Conservation (phyloP, 1,139 yeast species). For the Hemisphaericaspora xylanilytica region DNA sequence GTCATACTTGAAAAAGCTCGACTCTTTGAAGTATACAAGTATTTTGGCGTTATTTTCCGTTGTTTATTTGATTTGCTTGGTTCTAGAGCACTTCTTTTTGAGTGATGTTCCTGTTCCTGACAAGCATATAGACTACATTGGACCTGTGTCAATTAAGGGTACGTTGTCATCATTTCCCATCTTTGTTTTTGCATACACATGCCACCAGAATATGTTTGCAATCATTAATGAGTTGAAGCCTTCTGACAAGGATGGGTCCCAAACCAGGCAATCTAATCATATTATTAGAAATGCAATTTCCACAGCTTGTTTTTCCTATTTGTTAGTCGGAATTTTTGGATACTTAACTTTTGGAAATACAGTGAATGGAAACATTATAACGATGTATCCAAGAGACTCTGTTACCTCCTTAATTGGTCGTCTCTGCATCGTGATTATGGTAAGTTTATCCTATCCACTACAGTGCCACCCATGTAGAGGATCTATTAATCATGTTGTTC, state of each 20-base stretch:
- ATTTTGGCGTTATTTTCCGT: slow-evolving; percentile 81
- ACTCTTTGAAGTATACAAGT: slow-evolving; percentile 83
- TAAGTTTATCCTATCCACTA: slow-evolving; percentile 66
- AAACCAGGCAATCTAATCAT: slow-evolving; percentile 50
- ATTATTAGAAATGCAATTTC: slow-evolving; percentile 60
- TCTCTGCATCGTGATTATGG: slow-evolving; percentile 67
- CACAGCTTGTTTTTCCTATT: slow-evolving; percentile 58
- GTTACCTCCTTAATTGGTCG: slow-evolving; percentile 64
- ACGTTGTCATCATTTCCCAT: slow-evolving; percentile 69
- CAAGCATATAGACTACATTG: slow-evolving; percentile 28
- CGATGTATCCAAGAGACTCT: slow-evolving; percentile 62
- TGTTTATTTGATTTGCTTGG: slow-evolving; percentile 72
- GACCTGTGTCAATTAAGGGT: slow-evolving; percentile 37
- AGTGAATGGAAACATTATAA: slow-evolving; percentile 67
- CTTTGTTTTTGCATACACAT: slow-evolving; percentile 90
- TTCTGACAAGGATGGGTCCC: slow-evolving; percentile 38
- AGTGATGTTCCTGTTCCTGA: slow-evolving; percentile 29
- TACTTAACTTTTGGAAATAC: slow-evolving; percentile 81
- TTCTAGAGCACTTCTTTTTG: slow-evolving; percentile 58
- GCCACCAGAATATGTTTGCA: slow-evolving; percentile 92
- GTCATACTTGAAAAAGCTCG: slow-evolving; percentile 69
- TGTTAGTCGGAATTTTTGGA: slow-evolving; percentile 77
- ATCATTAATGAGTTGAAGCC: slow-evolving; percentile 68
- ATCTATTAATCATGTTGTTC: slow-evolving; percentile 66
- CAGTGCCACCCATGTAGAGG: slow-evolving; percentile 82